phyloP scores from a whole-genome alignment of 305 asterid species.

The Fraxinus nigra region DNA sequence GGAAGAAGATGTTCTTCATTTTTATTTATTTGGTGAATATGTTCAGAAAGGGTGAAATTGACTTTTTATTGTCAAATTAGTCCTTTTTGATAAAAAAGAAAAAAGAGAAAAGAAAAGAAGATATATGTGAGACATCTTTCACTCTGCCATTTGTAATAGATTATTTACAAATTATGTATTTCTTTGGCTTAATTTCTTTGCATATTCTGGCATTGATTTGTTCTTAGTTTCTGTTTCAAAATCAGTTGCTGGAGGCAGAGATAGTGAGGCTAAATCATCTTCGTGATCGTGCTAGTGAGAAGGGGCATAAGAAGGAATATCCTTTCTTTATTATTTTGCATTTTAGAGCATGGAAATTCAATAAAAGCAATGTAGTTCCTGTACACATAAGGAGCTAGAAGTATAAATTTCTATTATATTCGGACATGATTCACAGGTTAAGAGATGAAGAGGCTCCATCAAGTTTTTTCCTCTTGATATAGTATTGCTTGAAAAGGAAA shows the following conservation, averaged over 20 bases:
- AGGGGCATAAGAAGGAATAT: conserved; percentile 88
- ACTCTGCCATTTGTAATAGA: not conserved
- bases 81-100: not conserved
- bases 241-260: conserved; percentile 76
- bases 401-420: not conserved
- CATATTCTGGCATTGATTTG: conserved; percentile 31
- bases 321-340: conserved; percentile 45
- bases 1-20: not conserved
- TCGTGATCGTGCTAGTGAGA: conserved; percentile 86
- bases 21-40: not conserved
- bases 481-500: not conserved
- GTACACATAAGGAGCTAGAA: conserved; percentile 15
- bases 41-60: not conserved
- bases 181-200: conserved; percentile 1
- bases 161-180: not conserved
- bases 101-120: not conserved
- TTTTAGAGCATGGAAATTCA: conserved; percentile 1
- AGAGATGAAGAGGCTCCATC: conserved; percentile 8
- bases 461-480: not conserved
- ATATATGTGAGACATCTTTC: not conserved
- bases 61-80: not conserved
- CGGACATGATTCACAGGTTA: not conserved
- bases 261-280: conserved; percentile 69
- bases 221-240: conserved; percentile 19
- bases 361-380: not conserved